Conservation (phyloP, 2,329 filamentous ascomycete genomes). For the Didymellaceae sp. region DNA sequence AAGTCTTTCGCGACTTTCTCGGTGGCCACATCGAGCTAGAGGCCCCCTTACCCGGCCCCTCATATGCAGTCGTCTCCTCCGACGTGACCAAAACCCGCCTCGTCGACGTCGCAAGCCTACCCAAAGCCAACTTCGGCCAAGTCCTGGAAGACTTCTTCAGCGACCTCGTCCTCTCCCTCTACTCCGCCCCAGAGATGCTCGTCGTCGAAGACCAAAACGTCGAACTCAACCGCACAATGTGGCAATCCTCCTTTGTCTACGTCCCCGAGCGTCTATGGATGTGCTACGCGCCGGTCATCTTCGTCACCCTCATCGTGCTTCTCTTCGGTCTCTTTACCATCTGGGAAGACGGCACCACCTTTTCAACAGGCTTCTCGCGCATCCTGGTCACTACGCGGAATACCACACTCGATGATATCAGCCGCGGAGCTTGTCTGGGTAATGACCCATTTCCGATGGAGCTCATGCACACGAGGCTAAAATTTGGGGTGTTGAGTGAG, state of each 20-base stretch:
- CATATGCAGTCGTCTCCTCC: slow-evolving; percentile 35
- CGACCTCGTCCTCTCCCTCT: slow-evolving; percentile 44
- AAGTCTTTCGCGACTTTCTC: slow-evolving; percentile 41
- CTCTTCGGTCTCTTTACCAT: slow-evolving; percentile 38
- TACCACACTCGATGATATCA: slow-evolving; percentile 45
- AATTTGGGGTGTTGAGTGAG: slow-evolving; percentile 48
- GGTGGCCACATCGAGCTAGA: slow-evolving; percentile 40
- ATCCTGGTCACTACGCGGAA: slow-evolving; percentile 47
- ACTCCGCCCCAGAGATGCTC: slow-evolving; percentile 44
- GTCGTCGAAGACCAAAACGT: slow-evolving; percentile 23
- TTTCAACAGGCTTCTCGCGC: slow-evolving; percentile 43
- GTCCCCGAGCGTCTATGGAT: slow-evolving; percentile 39
- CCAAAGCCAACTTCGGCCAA: slow-evolving; percentile 29
- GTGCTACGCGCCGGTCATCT: slow-evolving; percentile 45
- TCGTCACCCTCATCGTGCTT: slow-evolving; percentile 36
- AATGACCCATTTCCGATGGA: slow-evolving; percentile 50
- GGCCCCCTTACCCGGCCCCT: slow-evolving; percentile 34
- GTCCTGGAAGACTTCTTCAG: slow-evolving; percentile 41
- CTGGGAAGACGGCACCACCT: slow-evolving; percentile 45
- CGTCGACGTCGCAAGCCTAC: slow-evolving; percentile 43
- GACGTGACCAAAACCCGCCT: slow-evolving; percentile 54
- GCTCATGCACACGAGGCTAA: slow-evolving; percentile 44
- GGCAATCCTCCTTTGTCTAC: slow-evolving; percentile 43
- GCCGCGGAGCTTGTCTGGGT: slow-evolving; percentile 50
- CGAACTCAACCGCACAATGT: slow-evolving; percentile 30